Base-by-base conservation (phyloP, 139 green algal species). In the Edaphochlamys debaryana region DNA sequence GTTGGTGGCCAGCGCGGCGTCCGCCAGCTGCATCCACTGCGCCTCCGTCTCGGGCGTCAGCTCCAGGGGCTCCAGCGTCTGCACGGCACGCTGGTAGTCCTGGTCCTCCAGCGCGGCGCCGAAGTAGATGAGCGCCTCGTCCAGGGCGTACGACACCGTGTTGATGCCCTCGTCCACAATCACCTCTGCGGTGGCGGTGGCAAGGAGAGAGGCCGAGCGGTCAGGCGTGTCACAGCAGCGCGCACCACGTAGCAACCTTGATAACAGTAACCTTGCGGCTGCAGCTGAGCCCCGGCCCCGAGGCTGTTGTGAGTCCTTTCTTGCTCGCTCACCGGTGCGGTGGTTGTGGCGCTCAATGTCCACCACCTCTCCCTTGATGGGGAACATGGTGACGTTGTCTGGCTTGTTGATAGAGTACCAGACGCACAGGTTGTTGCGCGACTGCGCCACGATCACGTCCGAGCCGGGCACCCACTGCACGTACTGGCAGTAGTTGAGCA, bases 381-480 rank as follows among this genome's bases (percentile, higher is more conserved):
- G 85, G 30, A 95, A 91, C 69, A 92, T 90, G 36, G 90, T 92
- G 27, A 90, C 83, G 37, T 89, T 88, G 80, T 96, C 93, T 6
- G 93, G 91, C 23, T 86, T 90, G 82, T 93, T 90, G 68, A 96
- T 90, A 68, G 66, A 91, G 88, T 97, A 98, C 95, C 94, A 98
- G 52, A 98, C 93, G 79, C 93, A 96, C 71, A 98, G 81, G 80
- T 93, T 95, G 74, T 84, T 79, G 36, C 91, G 82, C 80, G 69
- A 91, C 83, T 98, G 95, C 23, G 93, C 95, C 40, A 98, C 94
- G 20, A 98, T 89, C 27, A 96, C 94, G 77, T 96, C 92, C 25
- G 77, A 92, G 71, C 85, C 80, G 19, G 95, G 95, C 37, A 97
- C 94, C 95, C 95, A 98, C 90, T 96, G 94, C 64, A 94, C 92